Percentiles rank a stretch among this genome's conserved stretches.
phyloP scores from a whole-genome alignment of 805 yeast genomes.

The Myxozyma vanderwaltii region DNA sequence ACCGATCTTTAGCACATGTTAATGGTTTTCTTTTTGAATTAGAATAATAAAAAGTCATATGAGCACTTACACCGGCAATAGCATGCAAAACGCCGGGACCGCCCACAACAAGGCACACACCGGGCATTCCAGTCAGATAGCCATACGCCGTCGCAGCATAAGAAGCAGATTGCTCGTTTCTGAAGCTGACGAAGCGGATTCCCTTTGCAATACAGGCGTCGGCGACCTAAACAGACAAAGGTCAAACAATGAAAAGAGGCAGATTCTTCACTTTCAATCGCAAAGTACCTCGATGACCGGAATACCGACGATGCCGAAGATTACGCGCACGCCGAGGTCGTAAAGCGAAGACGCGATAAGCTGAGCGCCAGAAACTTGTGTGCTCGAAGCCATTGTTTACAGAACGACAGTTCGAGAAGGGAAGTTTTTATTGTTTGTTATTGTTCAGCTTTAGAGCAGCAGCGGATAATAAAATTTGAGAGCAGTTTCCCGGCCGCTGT shows the following conservation, averaged over 20 bases:
- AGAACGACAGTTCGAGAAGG: too few relatives aligned
- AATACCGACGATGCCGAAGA: conserved; percentile 75
- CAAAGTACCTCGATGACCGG: conserved; percentile 64
- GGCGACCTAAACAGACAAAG: conserved; percentile 43
- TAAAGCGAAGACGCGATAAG: conserved; percentile 53
- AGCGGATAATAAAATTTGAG: too few relatives aligned
- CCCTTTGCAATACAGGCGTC: conserved; percentile 59
- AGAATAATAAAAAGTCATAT: neutral
- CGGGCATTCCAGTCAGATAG: conserved; percentile 63
- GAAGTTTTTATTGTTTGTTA: too few relatives aligned
- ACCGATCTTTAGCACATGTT: conserved; percentile 43
- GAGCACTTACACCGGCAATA: conserved; percentile 51
- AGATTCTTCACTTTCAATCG: neutral
- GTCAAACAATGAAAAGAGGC: neutral
- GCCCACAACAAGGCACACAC: conserved; percentile 69
- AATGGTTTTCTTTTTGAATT: too few relatives aligned
- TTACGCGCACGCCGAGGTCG: conserved; percentile 54
- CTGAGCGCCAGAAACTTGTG: conserved; percentile 38
- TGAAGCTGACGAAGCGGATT: conserved; percentile 58
- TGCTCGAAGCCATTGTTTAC: conserved; percentile 10
- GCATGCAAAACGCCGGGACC: conserved; percentile 77
- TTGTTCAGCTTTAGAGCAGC: too few relatives aligned
- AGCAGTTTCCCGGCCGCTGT: too few relatives aligned
- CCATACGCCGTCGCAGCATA: conserved; percentile 77
- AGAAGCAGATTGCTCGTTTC: conserved; percentile 75